Evolutionary conservation across 2,329 filamentous ascomycete genomes (phyloP), one percentile per base, ranked within the genome.

Genomic region (Cordyceps fumosorosea): DNA sequence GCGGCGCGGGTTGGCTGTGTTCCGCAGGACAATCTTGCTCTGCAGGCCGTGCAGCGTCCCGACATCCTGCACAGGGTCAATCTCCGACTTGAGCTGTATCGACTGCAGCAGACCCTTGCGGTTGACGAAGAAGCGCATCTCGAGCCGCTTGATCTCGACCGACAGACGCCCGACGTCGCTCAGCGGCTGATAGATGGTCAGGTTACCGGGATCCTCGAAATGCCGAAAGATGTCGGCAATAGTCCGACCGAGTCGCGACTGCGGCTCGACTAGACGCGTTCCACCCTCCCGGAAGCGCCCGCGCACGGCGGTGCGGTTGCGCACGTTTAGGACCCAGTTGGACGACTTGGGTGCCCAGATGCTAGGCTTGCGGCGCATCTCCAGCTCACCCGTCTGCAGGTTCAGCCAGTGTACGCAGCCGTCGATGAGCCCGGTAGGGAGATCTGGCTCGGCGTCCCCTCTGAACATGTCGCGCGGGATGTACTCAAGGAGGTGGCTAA

Each of bases 341-440:
- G 61, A 65, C 0, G 0, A 12, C 6, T 65, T 66, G 0, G 51
- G 63, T 0, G 14, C 51, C 76, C 73, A 80, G 4, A 71, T 70
- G 0, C 69, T 63, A 0, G 78, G 72, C 1, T 70, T 69, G 7
- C 76, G 77, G 10, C 85, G 75, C 24, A 87, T 79, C 51, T 89
- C 81, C 0, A 89, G 56, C 0, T 65, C 54, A 0, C 68, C 64
- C 0, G 64, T 69, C 0, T 32, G 54, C 0, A 86, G 14, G 48
- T 88, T 74, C 4, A 88, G 72, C 84, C 85, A 89, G 64, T 89
- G 86, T 0, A 81, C 74, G 56, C 82, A 87, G 7, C 78, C 71
- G 0, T 81, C 69, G 0, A 86, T 64, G 0, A 89, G 72, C 0
- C 75, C 68, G 0, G 65, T 65, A 0, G 86, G 87, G 0, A 88